Base-by-base conservation (phyloP, 106 monocot genomes). In the Xerophyta viscosa region DNA sequence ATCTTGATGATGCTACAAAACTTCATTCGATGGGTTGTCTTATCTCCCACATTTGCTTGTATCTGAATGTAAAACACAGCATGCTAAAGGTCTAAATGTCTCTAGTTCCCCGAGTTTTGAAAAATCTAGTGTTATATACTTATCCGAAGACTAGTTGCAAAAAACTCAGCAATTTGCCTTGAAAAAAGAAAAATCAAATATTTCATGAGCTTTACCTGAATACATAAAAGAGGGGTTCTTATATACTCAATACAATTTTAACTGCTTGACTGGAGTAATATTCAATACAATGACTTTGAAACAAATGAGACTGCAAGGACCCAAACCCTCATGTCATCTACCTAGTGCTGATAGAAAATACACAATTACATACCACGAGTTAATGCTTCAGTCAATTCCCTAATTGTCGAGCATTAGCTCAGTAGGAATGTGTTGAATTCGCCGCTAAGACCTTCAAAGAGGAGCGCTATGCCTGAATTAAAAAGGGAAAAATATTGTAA, bases 261-360 rank as follows among this genome's bases (percentile, higher is more conserved):
- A 74, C 94, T 96, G 54, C 88, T 88, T 9, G 94, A 77, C 46
- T 88, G 48, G 63, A 71, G 62, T 96, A 96, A 64, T 96, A 96
- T 56, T 96, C 94, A 82, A n/a, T 88, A 88, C 36, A 68, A 84
- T 10, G 94, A 96, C 63, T 79, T 96, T 60, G 88, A 96, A 48
- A 84, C 94, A 82, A 96, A 88, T 53, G 94, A 88, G 30, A 96
- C 94, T 96, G 78, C 48, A 56, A 15, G 4, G 20, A 31, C 29
- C 0, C 18, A 20, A 31, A 27, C 5, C 10, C 15, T 33, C 13
- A 41, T 5, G 33, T 15, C 10, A 39, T 10, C 39, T 39, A 39
- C n/a, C 3, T 3, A 27, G 15, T 29, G 4, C 27, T 41, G 10
- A 0, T 29, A 12, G 18, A 2, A 39, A 39, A 39, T 10, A 1